A percentile compares a stretch with the other conserved stretches of the same genome.
phyloP scores from a whole-genome alignment of 805 yeast species.

The Wickerhamiella allomyrinae region DNA sequence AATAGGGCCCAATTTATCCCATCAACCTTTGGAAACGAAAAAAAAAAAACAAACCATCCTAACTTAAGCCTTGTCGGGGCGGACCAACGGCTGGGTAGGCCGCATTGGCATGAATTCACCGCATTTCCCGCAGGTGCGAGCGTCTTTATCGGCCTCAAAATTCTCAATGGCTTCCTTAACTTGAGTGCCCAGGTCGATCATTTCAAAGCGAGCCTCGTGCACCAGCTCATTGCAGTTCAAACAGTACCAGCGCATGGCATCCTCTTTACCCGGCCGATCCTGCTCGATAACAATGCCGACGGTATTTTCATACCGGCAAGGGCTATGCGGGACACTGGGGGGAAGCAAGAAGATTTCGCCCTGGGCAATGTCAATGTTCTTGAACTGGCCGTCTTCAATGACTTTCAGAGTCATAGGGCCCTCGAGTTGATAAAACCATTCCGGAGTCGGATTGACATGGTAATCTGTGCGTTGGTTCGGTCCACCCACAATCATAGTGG shows the following conservation, averaged over 20 bases:
- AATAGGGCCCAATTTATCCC: no score
- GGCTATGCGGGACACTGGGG: conserved; percentile 75
- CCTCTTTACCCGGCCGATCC: conserved; percentile 66
- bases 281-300: conserved; percentile 88
- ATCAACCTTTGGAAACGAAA: no score
- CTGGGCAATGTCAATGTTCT: conserved; percentile 60
- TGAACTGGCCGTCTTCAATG: conserved; percentile 64
- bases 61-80: neutral
- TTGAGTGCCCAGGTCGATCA: conserved; percentile 77
- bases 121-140: conserved; percentile 62
- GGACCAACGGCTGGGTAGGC: conserved; percentile 12
- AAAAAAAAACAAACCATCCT: no score
- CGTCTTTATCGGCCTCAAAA: conserved; percentile 47
- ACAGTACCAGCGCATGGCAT: conserved; percentile 82
- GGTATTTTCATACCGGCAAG: conserved; percentile 72
- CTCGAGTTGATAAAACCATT: conserved; percentile 77
- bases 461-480: conserved; percentile 90
- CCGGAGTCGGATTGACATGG: conserved; percentile 89
- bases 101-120: conserved; percentile 33
- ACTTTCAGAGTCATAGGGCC: conserved; percentile 77
- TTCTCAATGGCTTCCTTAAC: conserved; percentile 66
- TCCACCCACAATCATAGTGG: conserved; percentile 93
- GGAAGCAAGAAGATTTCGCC: conserved; percentile 86
- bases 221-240: conserved; percentile 48
- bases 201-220: conserved; percentile 56